Evolutionary conservation across 176 grass and related monocot genomes (phyloP).

Genomic region (Saccharum spontaneum): DNA sequence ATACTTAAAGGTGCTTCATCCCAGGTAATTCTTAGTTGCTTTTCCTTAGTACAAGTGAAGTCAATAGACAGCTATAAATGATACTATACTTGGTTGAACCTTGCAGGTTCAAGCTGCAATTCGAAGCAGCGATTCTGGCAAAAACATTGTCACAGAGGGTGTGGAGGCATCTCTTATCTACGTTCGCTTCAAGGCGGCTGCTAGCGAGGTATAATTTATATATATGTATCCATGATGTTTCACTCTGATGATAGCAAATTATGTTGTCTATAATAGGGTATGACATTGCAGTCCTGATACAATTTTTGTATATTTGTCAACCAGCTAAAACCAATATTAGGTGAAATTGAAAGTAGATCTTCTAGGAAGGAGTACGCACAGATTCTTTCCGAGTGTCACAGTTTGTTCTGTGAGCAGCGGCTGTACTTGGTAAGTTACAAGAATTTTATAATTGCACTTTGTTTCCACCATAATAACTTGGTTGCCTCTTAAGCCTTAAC

Average conservation of each 20-base stretch:
- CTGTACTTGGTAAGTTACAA: conserved; percentile 68
- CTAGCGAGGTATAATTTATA: conserved; percentile 70
- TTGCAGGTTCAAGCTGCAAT: conserved; percentile 91
- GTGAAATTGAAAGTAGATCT: conserved; percentile 89
- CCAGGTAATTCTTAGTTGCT: conserved; percentile 58
- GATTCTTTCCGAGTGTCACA: conserved; percentile 94
- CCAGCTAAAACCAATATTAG: conserved; percentile 89
- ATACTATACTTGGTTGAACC: conserved; percentile 18
- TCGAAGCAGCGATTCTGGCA: conserved; percentile 65
- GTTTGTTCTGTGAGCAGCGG: conserved; percentile 96
- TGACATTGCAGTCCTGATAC: conserved; percentile 12
- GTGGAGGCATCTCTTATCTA: conserved; percentile 98
- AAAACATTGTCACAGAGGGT: conserved; percentile 72
- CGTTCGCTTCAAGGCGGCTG: conserved; percentile 97
- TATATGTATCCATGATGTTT: conserved; percentile 18
- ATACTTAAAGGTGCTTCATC: conserved; percentile 93
- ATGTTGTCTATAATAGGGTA: neutral
- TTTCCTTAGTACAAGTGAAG: conserved; percentile 33
- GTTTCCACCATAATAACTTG: conserved; percentile 18
- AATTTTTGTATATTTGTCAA: conserved; percentile 32
- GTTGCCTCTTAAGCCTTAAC: conserved; percentile 2
- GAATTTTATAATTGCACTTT: conserved; percentile 24
- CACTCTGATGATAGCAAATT: neutral
- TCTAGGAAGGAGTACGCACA: conserved; percentile 81
- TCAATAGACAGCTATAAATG: conserved; percentile 17